Percentiles rank a stretch among this genome's conserved stretches.
These are phyloP conservation scores for Aureobasidium lini DNA, from an alignment of 2,329 filamentous ascomycete species.

Conservation along the genomic window DNA sequence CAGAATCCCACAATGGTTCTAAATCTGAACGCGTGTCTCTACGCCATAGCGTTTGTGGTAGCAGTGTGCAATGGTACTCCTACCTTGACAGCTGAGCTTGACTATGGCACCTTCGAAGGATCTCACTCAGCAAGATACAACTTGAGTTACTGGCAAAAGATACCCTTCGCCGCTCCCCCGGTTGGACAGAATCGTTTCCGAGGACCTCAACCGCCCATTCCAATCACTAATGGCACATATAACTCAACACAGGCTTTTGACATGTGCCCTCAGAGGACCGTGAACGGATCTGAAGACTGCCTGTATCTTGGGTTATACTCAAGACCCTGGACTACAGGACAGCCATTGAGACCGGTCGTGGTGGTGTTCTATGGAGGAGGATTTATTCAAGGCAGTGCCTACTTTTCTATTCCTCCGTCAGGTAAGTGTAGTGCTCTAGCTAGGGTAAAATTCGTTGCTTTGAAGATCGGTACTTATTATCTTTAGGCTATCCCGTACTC, in stretches of 20 bases:
- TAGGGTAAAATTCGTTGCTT: no score
- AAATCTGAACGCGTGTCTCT: neutral
- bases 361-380: conserved; percentile 56
- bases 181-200: conserved; percentile 52
- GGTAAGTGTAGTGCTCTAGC: neutral
- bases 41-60: neutral
- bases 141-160: conserved; percentile 47
- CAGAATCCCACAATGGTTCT: neutral
- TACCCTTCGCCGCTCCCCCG: conserved; percentile 55
- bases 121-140: conserved; percentile 15
- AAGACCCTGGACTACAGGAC: conserved; percentile 43
- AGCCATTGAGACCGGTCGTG: conserved; percentile 49
- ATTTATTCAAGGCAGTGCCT: conserved; percentile 52
- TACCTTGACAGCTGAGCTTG: conserved; percentile 8
- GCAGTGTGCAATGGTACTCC: neutral
- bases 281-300: conserved; percentile 52
- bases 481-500: conserved; percentile 48
- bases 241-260: conserved; percentile 49
- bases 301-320: conserved; percentile 55
- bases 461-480: neutral
- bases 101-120: conserved; percentile 17
- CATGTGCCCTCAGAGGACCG: conserved; percentile 52
- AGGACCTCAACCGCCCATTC: conserved; percentile 49
- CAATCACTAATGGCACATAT: conserved; percentile 44
- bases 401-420: conserved; percentile 46